Evolutionary conservation across 1,284 basidiomycete species (phyloP), one percentile per base, ranked within the genome.

Genomic region (Ganoderma lingzhi): DNA sequence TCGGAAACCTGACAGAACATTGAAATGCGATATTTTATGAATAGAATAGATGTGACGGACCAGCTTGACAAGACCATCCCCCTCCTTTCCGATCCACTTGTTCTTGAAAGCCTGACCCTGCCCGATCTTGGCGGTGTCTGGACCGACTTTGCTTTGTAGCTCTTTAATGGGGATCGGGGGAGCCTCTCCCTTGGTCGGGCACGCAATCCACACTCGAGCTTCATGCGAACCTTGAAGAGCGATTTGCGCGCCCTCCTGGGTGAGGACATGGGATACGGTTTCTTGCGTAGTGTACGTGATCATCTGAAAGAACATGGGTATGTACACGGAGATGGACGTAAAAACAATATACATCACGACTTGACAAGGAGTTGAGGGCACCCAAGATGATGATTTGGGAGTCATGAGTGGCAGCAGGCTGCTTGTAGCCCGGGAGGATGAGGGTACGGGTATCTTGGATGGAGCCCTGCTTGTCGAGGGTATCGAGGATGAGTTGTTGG

Each of bases 21-120:
- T 42, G 8, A 48, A 45, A 12, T 62, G 58, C 53, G 32, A 62
- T 44, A 45, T 53, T 65, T 70, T 65, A 63, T 70, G 17, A n/a
- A 32, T 56, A 35, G 23, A 55, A 56, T 23, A 17, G 37, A 28
- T 10, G 17, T 48, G 10, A 86, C 94, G 75, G 67, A 97, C 96
- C 70, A 92, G 84, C 82, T 93, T 93, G 65, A 98, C 90, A 70
- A 98, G 90, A 28, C 96, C 95, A 73, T 90, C 88, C 3, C 94
- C 95, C 73, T 97, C 94, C 82, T 99, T 99, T 39, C 86, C 88
- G 73, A 99, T 96, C 97, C 98, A 99, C 74, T 94, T 95, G 78
- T 95, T 97, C 84, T 97, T 98, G 88, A 99, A 98, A 30, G 97
- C 98, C 73, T 94, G 90, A 37, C 93, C 93, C 82, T 99, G 98